Evolutionary conservation across 768 basidiomycete genomes (phyloP).

Genomic region (Rhizopogon roseolus): DNA sequence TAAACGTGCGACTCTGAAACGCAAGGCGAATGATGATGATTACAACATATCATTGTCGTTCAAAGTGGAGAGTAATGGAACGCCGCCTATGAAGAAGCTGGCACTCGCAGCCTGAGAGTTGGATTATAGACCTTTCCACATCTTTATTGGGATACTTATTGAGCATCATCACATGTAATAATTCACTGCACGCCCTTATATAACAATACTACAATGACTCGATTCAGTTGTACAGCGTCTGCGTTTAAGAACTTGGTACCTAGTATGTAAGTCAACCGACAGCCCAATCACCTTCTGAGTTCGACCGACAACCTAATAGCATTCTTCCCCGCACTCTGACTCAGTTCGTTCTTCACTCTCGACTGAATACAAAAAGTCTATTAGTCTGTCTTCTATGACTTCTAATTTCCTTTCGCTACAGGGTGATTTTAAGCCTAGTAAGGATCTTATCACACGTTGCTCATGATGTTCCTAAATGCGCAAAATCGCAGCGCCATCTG

Average conservation of each 20-base stretch:
- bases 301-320: too few relatives aligned
- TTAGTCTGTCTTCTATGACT: constrained; percentile 1
- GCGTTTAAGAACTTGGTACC: too few relatives aligned
- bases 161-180: constrained; percentile 14
- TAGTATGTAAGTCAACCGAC: not conserved
- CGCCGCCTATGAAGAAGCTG: constrained; percentile 66
- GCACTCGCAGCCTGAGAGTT: constrained; percentile 37
- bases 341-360: not conserved
- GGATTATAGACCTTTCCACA: constrained; percentile 8
- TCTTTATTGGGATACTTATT: constrained; percentile 29
- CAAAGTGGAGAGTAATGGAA: constrained; percentile 35
- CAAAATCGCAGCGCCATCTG: not conserved
- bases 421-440: not conserved
- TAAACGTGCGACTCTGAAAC: constrained; percentile 59
- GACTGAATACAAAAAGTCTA: not conserved
- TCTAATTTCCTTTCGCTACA: not conserved
- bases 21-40: constrained; percentile 64
- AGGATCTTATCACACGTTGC: not conserved
- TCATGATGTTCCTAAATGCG: not conserved
- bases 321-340: too few relatives aligned
- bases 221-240: not conserved
- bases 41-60: constrained; percentile 22
- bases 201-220: not conserved
- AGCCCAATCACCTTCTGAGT: not conserved
- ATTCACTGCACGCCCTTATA: constrained; percentile 1